Evolutionary conservation across 1,284 basidiomycete genomes (phyloP), one percentile per base, ranked within the genome.

Genomic region (Puccinia horiana): DNA sequence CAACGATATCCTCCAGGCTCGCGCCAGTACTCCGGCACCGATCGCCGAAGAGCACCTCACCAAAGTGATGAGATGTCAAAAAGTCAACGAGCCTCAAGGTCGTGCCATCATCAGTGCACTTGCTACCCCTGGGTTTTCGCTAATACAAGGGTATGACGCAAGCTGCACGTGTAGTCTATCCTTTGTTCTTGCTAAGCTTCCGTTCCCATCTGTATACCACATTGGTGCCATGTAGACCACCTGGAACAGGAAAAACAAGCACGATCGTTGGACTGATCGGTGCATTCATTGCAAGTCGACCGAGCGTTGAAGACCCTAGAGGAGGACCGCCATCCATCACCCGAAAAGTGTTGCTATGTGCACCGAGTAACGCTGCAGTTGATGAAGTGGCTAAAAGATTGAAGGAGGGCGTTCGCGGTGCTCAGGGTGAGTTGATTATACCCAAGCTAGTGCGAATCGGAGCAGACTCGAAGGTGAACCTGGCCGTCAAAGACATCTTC

Each of bases 191-290:
- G 61, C 63, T 77, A 35, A 77, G 47, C 0, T 44, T 52, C 11
- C 44, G 40, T 54, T 61, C 35, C 29, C 42, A 65, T 35, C n/a
- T 40, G 14, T 26, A 37, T 52, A 37, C 42, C 23, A 0, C 32
- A 79, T 76, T 37, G 20, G 26, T 70, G 54, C 83, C 83, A 18
- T 54, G 4, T 85, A 95, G 95, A 72, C 97, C 97, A 40, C 97
- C 97, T 0, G 97, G 97, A 84, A 99, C 97, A 0, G 97, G 97
- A 58, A 99, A 99, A 88, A 99, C 97, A 14, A 98, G 95, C 74
- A 99, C 97, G 0, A 99, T 99, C 84, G 94, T 95, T 85, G 95
- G 94, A 26, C 89, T 99, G n/a, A 93, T 98, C 1, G 92, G 94
- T 56, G 91, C 92, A 9, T 95, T 93, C 86, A 87, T 96, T 54